Evolutionary conservation across 805 yeast genomes (phyloP).

Genomic region (Starmerella kuoi): DNA sequence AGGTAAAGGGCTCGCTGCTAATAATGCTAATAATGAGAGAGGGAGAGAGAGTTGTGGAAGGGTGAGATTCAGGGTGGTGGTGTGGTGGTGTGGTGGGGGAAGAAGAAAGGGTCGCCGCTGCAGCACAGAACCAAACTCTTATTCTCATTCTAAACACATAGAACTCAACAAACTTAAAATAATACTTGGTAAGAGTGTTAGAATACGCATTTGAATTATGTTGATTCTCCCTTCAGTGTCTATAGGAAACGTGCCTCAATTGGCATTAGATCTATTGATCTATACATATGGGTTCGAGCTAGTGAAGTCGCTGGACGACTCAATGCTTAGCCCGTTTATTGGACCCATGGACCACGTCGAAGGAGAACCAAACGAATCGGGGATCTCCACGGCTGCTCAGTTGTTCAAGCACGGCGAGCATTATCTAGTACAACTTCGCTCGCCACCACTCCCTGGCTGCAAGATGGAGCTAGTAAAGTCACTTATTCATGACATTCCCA

Average conservation of each 20-base stretch:
- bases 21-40: no score
- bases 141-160: no score
- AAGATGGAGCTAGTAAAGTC: slow-evolving; percentile 40
- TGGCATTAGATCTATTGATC: slow-evolving; percentile 59
- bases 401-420: slow-evolving; percentile 28
- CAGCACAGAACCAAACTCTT: no score
- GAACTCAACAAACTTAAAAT: no score
- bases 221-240: slow-evolving; percentile 66
- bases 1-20: no score
- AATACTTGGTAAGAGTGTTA: no score
- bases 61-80: no score
- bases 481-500: slow-evolving; percentile 30
- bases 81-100: no score
- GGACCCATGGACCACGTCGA: slow-evolving; percentile 54
- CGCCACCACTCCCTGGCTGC: slow-evolving; percentile 68
- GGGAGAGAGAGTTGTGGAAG: no score
- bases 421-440: slow-evolving; percentile 58
- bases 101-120: no score
- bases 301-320: slow-evolving; percentile 46
- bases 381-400: slow-evolving; percentile 53
- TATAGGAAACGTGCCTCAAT: slow-evolving; percentile 82
- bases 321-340: slow-evolving; percentile 63
- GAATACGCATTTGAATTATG: no score
- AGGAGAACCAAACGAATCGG: slow-evolving; percentile 24
- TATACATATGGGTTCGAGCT: slow-evolving; percentile 45